phyloP scores from a whole-genome alignment of 768 basidiomycete genomes.

The Pluteus cervinus region DNA sequence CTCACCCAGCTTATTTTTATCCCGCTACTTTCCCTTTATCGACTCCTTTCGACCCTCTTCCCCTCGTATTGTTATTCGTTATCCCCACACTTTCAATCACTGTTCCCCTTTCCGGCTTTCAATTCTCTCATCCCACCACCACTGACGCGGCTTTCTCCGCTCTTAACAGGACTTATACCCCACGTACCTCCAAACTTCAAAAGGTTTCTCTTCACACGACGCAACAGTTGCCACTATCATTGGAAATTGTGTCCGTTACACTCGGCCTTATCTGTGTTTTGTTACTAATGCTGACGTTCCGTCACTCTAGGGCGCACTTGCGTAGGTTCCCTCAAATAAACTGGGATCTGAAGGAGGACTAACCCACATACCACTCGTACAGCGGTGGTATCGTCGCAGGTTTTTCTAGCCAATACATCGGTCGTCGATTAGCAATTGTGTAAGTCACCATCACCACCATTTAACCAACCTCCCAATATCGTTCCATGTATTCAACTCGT shows the following conservation, averaged over 20 bases:
- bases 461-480: too few species aligned
- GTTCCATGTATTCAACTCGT: slow-evolving; percentile 3
- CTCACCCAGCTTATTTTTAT: too few species aligned
- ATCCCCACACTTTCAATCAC: too few species aligned
- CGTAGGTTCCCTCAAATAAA: slow-evolving; percentile 23
- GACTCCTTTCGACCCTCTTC: too few species aligned
- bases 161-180: slow-evolving; percentile 63
- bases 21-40: too few species aligned
- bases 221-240: slow-evolving; percentile 79
- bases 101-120: too few species aligned
- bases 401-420: slow-evolving; percentile 66
- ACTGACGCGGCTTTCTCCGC: too few species aligned
- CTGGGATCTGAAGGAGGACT: neutral
- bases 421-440: slow-evolving; percentile 80
- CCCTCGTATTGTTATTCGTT: too few species aligned
- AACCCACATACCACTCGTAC: neutral
- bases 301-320: slow-evolving; percentile 32
- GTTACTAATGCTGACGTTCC: slow-evolving; percentile 1
- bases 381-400: slow-evolving; percentile 73
- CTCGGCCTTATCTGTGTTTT: slow-evolving; percentile 1
- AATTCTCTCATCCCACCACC: too few species aligned
- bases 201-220: slow-evolving; percentile 49
- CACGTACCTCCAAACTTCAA: slow-evolving; percentile 61
- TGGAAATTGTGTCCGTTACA: slow-evolving; percentile 58
- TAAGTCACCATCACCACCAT: slow-evolving; percentile 14